Evolutionary conservation across 345 rosid genomes (phyloP), one percentile per base, ranked within the genome.

Genomic region (Melaleuca alternifolia): DNA sequence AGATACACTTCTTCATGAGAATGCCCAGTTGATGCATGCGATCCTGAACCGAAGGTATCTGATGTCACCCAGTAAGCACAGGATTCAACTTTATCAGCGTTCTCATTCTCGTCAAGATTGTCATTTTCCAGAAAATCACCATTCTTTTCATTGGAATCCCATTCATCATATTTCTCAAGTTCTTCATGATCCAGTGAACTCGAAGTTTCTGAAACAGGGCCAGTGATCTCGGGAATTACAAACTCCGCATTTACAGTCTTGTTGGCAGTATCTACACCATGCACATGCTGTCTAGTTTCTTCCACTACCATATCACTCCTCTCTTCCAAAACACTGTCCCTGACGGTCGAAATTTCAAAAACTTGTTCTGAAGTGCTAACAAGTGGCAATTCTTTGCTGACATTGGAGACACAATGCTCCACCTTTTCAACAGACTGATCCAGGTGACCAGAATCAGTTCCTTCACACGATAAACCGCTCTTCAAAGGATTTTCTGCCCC

Each of bases 31-130:
- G 87, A 86, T 86, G 88, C 91, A 87, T 71, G 48, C 57, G 84
- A 88, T 83, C 88, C 89, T 52, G 89, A 56, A 50, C 65, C 56
- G 16, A 88, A 89, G 75, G 87, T 90, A 54, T 87, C 89, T 23
- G 94, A 85, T 53, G 91, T 87, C 91, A 89, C 89, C 33, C 90
- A 44, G 57, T 71, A 82, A 50, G 75, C 76, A 86, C 87, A 86
- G 28, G 94, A 86, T 48, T 88, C 88, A 88, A 50, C 28, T 54
- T 54, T 51, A 51, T 62, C 79, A n/a, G 50, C 83, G 28, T 24
- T 89, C 86, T 26, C 89, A 82, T 92, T 93, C 88, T 90, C 86
- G 83, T 85, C 83, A 52, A 88, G 83, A 84, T 54, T n/a, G 52
- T 75, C 87, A 88, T 54, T 52, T 57, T 86, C 77, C 81, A 90